Evolutionary conservation across 495 filamentous ascomycete species (phyloP).

Genomic region (Hyaloscypha bicolor): DNA sequence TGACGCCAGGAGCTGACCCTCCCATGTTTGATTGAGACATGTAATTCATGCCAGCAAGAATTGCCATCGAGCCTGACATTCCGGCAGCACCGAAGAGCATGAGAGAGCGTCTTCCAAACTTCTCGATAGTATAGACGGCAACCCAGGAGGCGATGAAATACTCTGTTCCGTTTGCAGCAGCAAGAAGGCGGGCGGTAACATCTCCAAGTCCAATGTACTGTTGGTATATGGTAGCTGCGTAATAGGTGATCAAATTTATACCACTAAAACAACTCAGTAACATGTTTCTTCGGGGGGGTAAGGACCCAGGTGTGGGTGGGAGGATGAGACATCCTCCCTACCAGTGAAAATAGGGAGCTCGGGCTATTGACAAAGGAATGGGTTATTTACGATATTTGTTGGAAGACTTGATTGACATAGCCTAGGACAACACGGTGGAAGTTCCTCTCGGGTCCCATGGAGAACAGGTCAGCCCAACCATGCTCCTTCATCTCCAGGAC

Average conservation of each 20-base stretch:
- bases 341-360: no score
- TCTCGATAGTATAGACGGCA: constrained; percentile 71
- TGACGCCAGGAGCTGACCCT: constrained; percentile 38
- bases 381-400: constrained; percentile 56
- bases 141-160: constrained; percentile 76
- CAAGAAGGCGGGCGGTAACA: constrained; percentile 60
- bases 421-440: constrained; percentile 72
- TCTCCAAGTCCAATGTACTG: constrained; percentile 55
- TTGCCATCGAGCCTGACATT: constrained; percentile 67
- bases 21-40: constrained; percentile 36
- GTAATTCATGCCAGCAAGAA: constrained; percentile 54
- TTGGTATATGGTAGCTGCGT: constrained; percentile 66
- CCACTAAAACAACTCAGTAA: constrained; percentile 38
- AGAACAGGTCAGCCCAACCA: constrained; percentile 69
- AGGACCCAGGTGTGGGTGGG: no score
- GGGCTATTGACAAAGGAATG: no score
- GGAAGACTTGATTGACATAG: constrained; percentile 59
- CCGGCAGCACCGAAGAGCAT: constrained; percentile 75
- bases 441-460: constrained; percentile 70
- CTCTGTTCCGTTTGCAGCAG: constrained; percentile 72
- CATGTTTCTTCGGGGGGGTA: no score
- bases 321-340: no score
- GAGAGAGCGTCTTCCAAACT: constrained; percentile 67
- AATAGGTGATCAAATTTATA: constrained; percentile 78
- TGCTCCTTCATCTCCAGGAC: constrained; percentile 71